Percentiles rank a stretch among this genome's conserved stretches.
Evolutionary conservation across 2,329 filamentous ascomycete genomes (phyloP).

Genomic region (Stromatinia cepivora): DNA sequence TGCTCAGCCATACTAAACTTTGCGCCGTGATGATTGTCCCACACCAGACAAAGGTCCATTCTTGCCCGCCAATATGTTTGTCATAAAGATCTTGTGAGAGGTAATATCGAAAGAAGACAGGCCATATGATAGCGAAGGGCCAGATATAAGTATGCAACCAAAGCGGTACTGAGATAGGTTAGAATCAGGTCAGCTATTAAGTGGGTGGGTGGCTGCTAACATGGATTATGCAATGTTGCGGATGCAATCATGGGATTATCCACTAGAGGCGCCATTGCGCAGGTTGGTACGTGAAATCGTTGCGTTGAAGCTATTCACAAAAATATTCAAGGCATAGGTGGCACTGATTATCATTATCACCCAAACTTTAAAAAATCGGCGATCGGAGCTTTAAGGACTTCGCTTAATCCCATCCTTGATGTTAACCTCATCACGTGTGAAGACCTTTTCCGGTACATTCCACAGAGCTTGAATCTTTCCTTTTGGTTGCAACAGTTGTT

Average conservation of each 20-base stretch:
- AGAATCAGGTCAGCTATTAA: constrained; percentile 21
- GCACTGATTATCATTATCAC: constrained; percentile 19
- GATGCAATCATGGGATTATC: constrained; percentile 87
- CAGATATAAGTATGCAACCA: constrained; percentile 86
- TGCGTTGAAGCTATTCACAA: constrained; percentile 23
- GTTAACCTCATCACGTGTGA: background rate
- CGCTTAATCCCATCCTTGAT: constrained; percentile 6
- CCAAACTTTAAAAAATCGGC: constrained; percentile 8
- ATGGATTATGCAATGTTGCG: constrained; percentile 83
- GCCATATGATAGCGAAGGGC: constrained; percentile 92
- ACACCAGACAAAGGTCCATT: constrained; percentile 97
- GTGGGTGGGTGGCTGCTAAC: constrained; percentile 29
- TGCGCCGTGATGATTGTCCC: constrained; percentile 86
- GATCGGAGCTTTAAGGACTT: background rate
- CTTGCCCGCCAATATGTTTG: constrained; percentile 84
- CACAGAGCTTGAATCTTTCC: background rate
- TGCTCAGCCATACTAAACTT: constrained; percentile 89
- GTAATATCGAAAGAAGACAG: constrained; percentile 85
- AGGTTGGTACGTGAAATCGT: constrained; percentile 12
- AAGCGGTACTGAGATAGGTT: constrained; percentile 54
- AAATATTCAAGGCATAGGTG: constrained; percentile 17
- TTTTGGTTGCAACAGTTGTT: background rate
- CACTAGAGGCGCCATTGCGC: constrained; percentile 74
- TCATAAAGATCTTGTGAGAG: constrained; percentile 82
- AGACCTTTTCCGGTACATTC: background rate